These are phyloP conservation scores for Musa itinerans DNA, from an alignment of 176 grass and related monocot species.

Conservation along the genomic window DNA sequence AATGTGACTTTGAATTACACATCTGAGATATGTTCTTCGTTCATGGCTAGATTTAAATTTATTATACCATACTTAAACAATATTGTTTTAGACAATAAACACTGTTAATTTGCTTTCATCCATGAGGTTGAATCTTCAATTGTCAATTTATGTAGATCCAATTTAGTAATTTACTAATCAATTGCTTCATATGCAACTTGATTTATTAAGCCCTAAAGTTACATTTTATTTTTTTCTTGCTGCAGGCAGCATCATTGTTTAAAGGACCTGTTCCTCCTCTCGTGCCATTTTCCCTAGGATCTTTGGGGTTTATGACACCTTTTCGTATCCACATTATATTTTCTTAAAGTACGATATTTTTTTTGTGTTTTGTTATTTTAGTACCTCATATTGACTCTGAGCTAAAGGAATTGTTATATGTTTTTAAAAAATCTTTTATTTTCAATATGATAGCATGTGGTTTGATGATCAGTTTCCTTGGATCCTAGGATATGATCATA, in stretches of 20 bases:
- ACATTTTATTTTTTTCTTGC: conserved; percentile 13
- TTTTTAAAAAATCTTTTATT: too few species aligned
- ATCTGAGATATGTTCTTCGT: neutral
- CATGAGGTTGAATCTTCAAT: neutral
- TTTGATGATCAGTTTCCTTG: too few species aligned
- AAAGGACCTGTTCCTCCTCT: conserved; percentile 96
- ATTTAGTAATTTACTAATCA: neutral
- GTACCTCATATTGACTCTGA: neutral
- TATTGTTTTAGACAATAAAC: neutral
- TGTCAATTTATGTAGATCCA: neutral
- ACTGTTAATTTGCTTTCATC: too few species aligned
- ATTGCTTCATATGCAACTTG: conserved; percentile 1
- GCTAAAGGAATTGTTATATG: neutral
- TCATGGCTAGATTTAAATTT: neutral
- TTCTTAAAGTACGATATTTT: neutral
- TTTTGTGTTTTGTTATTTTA: neutral
- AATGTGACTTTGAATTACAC: neutral
- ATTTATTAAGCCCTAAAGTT: conserved; percentile 18
- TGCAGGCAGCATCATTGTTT: conserved; percentile 91
- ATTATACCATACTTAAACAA: neutral
- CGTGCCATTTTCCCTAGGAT: conserved; percentile 86
- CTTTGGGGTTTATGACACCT: conserved; percentile 94
- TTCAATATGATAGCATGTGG: too few species aligned
- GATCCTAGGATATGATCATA: too few species aligned
- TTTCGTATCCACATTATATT: conserved; percentile 58